Base-by-base conservation (phyloP, 495 filamentous ascomycete genomes). In the Letharia columbiana region DNA sequence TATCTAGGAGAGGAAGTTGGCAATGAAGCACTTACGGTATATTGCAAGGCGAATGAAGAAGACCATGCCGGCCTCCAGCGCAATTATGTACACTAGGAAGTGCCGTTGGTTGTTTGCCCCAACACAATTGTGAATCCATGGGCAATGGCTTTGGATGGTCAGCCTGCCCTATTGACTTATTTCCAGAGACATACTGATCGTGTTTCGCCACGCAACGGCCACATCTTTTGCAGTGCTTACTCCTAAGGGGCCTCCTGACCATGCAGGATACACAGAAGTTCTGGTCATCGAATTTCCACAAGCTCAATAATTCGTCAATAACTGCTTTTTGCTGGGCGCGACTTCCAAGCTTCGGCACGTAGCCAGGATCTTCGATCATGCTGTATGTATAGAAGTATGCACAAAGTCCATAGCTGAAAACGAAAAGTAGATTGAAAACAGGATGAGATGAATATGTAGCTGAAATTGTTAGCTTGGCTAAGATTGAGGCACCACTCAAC, bases 41-140 rank as follows among this genome's bases (percentile, higher is more conserved):
- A 82, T 70, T 20, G 76, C 78, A 61, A 86, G 67, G 65, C 79
- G 75, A 15, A 86, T 71, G 63, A 89, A 88, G 10, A 86, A 67
- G 17, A 89, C 67, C 63, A 98, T 87, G 39, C 90, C 91, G 28
- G 89, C 68, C 69, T 91, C 87, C 50, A 98, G 76, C 68, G 77
- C 88, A 28, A 91, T 75, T 42, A 97, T 81, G 73, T 96, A 98
- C 33, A 96, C 75, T 65, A 96, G 88, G 77, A 98, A 98, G 71
- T 97, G 95, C 7, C 94, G 86, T 70, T 96, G 87, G 73, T 98
- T 98, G 73, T 96, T 97, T 49, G 92, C 82, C 52, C 89, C 94
- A 49, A 98, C 84, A 73, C 94, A 98, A 77, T 96, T 97, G 75
- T 94, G 87, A 47, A 97, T 91, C 94, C 94, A 98, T 0, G 94